Conservation (phyloP, 176 grass and related monocot genomes). For the Chrysopogon serrulatus region DNA sequence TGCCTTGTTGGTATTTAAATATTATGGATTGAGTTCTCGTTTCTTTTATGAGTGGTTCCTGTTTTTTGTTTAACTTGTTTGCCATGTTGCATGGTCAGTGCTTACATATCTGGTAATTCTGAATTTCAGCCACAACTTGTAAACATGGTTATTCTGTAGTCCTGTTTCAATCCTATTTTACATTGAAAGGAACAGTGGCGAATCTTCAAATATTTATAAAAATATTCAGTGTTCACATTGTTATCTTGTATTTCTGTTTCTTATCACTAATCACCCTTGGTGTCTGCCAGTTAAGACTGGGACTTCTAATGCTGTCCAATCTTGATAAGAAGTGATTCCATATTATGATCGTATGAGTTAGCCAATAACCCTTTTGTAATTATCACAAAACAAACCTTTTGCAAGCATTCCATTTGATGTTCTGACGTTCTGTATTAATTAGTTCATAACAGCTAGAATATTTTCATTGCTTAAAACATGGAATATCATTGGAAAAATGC, state of each 20-base stretch:
- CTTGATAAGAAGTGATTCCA: neutral
- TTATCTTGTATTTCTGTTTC: neutral
- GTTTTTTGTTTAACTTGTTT: conserved; percentile 1
- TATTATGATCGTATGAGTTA: conserved; percentile 6
- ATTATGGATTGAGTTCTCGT: neutral
- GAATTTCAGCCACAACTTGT: neutral
- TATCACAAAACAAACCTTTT: too few relatives aligned
- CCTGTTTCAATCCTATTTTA: neutral
- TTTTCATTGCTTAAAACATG: neutral
- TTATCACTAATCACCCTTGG: neutral
- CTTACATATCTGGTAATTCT: neutral
- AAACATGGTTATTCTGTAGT: neutral
- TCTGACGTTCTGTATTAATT: neutral
- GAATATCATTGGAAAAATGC: neutral
- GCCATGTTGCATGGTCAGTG: neutral
- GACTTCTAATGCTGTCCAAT: neutral
- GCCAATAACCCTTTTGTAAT: neutral
- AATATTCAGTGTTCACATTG: neutral
- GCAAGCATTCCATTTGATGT: neutral
- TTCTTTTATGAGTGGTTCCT: neutral
- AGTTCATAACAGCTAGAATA: neutral
- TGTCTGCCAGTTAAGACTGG: neutral
- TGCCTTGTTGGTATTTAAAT: neutral
- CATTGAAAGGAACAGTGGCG: neutral
- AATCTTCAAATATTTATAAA: neutral